These are phyloP conservation scores for Globisporangium iwayamae DNA, from an alignment of 352 stramenopile genomes.

Conservation along the genomic window DNA sequence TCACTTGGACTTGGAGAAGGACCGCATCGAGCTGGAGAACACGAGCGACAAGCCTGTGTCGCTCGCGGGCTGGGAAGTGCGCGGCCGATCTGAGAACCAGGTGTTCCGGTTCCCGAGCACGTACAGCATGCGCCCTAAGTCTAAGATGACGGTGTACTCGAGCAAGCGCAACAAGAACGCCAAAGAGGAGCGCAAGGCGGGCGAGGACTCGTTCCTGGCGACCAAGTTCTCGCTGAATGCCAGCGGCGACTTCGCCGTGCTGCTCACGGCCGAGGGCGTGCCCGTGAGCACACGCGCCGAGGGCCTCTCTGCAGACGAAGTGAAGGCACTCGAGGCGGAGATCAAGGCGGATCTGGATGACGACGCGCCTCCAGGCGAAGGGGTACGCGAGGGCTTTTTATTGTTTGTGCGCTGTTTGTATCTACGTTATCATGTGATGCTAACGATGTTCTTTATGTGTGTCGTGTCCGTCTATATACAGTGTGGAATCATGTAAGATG, in stretches of 20 bases:
- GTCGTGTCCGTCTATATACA: constrained; percentile 7
- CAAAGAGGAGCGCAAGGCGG: constrained; percentile 64
- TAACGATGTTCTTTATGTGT: neutral
- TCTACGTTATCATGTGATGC: neutral
- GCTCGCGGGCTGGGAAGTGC: constrained; percentile 66
- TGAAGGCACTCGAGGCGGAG: constrained; percentile 55
- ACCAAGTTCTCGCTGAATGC: constrained; percentile 79
- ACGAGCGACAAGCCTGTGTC: constrained; percentile 51
- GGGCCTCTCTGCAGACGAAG: constrained; percentile 53
- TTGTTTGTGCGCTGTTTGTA: neutral
- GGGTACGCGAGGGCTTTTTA: constrained; percentile 31
- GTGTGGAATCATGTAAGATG: constrained; percentile 40
- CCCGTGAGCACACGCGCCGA: constrained; percentile 64
- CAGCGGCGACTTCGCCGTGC: constrained; percentile 62
- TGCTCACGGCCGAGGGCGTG: constrained; percentile 60
- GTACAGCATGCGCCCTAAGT: constrained; percentile 67
- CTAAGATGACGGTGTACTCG: constrained; percentile 73
- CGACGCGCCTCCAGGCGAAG: constrained; percentile 43
- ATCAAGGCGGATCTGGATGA: constrained; percentile 49
- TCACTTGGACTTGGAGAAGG: constrained; percentile 67
- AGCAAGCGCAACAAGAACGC: constrained; percentile 79
- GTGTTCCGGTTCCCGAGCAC: constrained; percentile 66
- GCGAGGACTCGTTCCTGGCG: constrained; percentile 73
- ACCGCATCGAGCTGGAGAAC: constrained; percentile 77
- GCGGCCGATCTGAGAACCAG: constrained; percentile 49